These are phyloP conservation scores for Colletotrichum abscissum DNA, from an alignment of 2,329 filamentous ascomycete genomes.

Conservation along the genomic window DNA sequence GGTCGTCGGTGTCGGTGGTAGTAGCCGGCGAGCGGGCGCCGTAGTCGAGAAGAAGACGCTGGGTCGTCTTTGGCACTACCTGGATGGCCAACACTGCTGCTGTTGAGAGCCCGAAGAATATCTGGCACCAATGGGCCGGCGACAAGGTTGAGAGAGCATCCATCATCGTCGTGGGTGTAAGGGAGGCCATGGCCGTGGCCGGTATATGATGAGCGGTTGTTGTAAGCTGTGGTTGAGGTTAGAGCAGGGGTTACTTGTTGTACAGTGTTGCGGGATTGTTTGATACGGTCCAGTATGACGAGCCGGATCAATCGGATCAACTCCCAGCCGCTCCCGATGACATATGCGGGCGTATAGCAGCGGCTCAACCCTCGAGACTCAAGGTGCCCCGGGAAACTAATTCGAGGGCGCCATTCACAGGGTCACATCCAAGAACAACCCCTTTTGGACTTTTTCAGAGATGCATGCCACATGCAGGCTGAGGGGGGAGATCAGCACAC, in stretches of 20 bases:
- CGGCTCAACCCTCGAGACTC: neutral
- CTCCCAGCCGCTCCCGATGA: neutral
- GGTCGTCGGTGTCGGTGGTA: conserved; percentile 27
- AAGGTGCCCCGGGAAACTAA: too few relatives aligned
- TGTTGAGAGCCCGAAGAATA: conserved; percentile 58
- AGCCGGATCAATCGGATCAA: conserved; percentile 7
- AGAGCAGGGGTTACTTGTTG: neutral
- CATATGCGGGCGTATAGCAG: neutral
- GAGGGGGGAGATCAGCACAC: neutral
- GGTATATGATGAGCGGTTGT: neutral
- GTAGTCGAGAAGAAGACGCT: conserved; percentile 60
- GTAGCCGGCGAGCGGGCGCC: conserved; percentile 55
- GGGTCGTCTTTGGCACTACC: conserved; percentile 55
- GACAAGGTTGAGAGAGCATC: conserved; percentile 9
- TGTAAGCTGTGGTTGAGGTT: neutral
- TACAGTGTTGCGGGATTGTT: neutral
- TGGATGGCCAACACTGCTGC: conserved; percentile 55
- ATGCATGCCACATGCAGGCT: neutral
- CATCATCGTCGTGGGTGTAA: neutral
- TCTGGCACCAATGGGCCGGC: conserved; percentile 52
- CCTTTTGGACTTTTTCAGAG: neutral
- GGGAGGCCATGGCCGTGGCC: conserved; percentile 22
- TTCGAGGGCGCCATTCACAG: neutral
- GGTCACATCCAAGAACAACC: neutral
- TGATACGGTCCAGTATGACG: neutral